Conservation (phyloP, 2,329 filamentous ascomycete genomes). For the Paecilomyces formosus region DNA sequence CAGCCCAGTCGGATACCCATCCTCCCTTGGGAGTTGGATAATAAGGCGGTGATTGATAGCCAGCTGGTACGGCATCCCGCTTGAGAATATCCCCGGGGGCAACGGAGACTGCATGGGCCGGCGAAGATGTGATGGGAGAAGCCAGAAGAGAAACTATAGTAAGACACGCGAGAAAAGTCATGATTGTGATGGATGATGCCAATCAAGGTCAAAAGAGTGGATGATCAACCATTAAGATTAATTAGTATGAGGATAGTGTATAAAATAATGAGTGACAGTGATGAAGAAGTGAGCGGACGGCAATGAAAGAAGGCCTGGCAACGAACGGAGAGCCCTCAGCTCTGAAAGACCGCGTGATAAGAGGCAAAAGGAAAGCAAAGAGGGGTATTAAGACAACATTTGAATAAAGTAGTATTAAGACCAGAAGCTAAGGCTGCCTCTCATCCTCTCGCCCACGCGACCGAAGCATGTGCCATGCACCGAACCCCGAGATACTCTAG, state of each 20-base stretch:
- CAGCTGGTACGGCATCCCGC: constrained; percentile 1
- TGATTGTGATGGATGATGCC: background rate
- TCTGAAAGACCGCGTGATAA: background rate
- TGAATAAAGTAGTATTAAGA: background rate
- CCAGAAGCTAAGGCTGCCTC: background rate
- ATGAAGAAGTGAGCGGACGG: background rate
- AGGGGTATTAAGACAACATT: background rate
- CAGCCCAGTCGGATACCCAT: constrained; percentile 61
- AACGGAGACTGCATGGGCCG: background rate
- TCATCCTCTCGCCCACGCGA: background rate
- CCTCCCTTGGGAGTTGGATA: constrained; percentile 68
- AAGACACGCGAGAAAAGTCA: background rate
- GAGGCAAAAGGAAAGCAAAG: background rate
- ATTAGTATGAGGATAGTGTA: background rate
- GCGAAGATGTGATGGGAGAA: constrained; percentile 1
- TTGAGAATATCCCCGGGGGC: background rate
- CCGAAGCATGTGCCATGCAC: background rate
- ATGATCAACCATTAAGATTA: background rate
- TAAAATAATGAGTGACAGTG: background rate
- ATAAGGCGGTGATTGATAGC: constrained; percentile 46
- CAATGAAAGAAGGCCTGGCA: background rate
- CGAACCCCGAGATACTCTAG: background rate
- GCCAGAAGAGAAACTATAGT: background rate
- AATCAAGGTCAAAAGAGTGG: background rate
- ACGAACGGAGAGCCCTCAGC: background rate